Evolutionary conservation across 352 stramenopile species (phyloP).

Genomic region (Pythium diclinum): DNA sequence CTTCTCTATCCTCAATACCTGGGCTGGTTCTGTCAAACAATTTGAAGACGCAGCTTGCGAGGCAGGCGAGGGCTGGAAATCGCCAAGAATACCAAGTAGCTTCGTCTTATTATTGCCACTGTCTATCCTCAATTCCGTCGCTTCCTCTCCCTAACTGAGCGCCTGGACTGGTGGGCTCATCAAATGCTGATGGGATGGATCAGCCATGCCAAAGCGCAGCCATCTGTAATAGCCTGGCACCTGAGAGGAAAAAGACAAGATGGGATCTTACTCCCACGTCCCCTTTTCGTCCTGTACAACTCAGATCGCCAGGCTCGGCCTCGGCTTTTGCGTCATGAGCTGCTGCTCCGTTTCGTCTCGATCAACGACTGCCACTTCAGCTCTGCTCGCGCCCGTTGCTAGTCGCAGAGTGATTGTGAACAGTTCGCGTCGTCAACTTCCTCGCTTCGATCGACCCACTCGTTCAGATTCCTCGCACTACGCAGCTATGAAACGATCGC

Average conservation of each 20-base stretch:
- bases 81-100: conserved; percentile 11
- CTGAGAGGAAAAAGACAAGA: conserved; percentile 30
- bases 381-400: conserved; percentile 3
- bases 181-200: not conserved
- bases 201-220: not conserved
- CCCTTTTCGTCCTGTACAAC: conserved; percentile 19
- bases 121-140: not conserved
- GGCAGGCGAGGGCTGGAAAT: not conserved
- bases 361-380: conserved; percentile 6
- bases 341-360: conserved; percentile 1
- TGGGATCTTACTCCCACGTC: conserved; percentile 27
- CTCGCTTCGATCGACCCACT: not conserved
- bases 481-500: conserved; percentile 23
- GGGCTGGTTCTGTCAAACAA: not conserved
- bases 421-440: not conserved
- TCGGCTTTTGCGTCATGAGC: not conserved
- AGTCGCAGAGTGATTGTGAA: conserved; percentile 4
- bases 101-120: conserved; percentile 17
- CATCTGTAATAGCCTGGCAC: conserved; percentile 25
- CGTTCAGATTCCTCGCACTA: not conserved
- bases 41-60: not conserved
- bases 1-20: conserved; percentile 1
- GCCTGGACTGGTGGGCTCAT: not conserved
- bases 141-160: not conserved
- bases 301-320: conserved; percentile 14